These are phyloP conservation scores for Puccinellia tenuiflora DNA, from an alignment of 176 grass and related monocot species.

Conservation along the genomic window DNA sequence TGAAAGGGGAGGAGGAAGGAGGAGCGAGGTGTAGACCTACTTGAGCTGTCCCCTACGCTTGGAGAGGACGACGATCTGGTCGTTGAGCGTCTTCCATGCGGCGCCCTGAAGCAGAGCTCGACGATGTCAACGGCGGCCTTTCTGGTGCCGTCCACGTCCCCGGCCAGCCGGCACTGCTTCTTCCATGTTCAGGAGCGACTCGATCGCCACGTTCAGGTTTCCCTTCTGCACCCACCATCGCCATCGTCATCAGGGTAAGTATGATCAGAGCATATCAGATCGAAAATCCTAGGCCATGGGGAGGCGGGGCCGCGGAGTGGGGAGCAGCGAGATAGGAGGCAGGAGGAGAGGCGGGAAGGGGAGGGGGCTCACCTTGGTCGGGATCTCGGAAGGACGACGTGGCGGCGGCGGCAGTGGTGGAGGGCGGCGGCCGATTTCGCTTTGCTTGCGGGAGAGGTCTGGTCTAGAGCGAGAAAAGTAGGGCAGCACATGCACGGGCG, in stretches of 20 bases:
- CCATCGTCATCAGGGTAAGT: no score
- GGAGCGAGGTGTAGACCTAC: conserved; percentile 32
- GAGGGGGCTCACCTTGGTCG: conserved; percentile 28
- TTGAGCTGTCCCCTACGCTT: conserved; percentile 97
- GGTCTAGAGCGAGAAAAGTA: neutral
- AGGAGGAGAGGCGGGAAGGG: neutral
- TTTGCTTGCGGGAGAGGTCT: conserved; percentile 22
- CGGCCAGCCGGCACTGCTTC: conserved; percentile 85
- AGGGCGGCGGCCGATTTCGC: neutral
- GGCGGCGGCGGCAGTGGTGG: neutral
- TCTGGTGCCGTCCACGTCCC: conserved; percentile 79
- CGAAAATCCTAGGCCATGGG: conserved; percentile 20
- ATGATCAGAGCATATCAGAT: neutral
- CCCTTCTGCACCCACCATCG: conserved; percentile 38
- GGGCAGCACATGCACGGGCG: no score
- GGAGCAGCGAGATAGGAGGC: fast-evolving
- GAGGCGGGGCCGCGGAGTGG: neutral
- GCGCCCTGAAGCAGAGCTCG: conserved; percentile 65
- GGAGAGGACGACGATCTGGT: conserved; percentile 87
- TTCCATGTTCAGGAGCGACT: conserved; percentile 80
- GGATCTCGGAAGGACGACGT: neutral
- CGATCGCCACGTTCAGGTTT: conserved; percentile 75
- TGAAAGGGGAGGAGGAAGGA: neutral
- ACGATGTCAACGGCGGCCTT: conserved; percentile 91
- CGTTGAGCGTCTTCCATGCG: conserved; percentile 95